Evolutionary conservation across 768 basidiomycete genomes (phyloP), one percentile per base, ranked within the genome.

Genomic region (Amanita rimosa): DNA sequence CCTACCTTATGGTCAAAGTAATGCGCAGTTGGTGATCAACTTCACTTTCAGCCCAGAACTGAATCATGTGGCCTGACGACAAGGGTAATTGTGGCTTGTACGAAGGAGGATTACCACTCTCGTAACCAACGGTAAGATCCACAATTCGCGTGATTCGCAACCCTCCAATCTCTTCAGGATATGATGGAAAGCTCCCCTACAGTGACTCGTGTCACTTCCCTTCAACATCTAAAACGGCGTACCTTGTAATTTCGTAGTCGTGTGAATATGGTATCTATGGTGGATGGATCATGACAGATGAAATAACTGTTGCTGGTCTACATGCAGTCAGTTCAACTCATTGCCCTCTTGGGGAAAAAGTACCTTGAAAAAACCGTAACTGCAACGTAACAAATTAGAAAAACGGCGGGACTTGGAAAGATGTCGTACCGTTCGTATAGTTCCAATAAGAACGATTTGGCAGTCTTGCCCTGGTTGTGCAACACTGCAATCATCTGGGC

Each of bases 281-380:
- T 80, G n/a, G 62, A 47, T 2, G 83, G 72, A 46, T 89, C 77
- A n/a, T 63, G 67, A 59, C 85, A 91, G 46, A 83, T 61, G 64
- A 90, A 90, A 59, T 88, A 92, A 54, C 84, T 82, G 60, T 94
- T 94, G 54, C 73, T 82, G 1, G 82, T 87, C 84, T 86, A 58
- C 17, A 33, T 39, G 48, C n/a, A 4, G 26, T 41, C 26, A n/a
- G 16, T 9, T 34, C 47, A 14, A 27, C 29, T 52, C 16, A 13
- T 39, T 27, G 38, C n/a, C 14, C 9, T 49, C 37, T 47, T 11
- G 6, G 11, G 19, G 27, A 24, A n/a, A 38, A 17, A 36, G 24
- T 9, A 10, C 85, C 73, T 87, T 73, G 56, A 89, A 90, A 57
- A 77, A 83, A 9, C 87, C 87, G 54, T 88, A 89, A 58, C 83